phyloP scores from a whole-genome alignment of 176 grass and related monocot species.

The Phoenix roebelenii region DNA sequence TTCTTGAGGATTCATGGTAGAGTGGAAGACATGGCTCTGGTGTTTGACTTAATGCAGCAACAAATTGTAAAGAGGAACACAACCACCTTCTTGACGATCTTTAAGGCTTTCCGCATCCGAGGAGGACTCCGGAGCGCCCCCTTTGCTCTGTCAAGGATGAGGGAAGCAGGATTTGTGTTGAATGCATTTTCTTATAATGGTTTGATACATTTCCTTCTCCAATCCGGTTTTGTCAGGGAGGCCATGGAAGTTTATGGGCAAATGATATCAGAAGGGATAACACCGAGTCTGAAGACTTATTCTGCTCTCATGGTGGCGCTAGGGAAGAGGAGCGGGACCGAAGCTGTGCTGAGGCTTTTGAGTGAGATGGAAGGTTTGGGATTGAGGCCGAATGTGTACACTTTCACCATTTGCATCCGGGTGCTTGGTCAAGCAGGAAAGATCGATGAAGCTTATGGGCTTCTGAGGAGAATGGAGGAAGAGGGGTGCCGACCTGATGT shows the following conservation, averaged over 20 bases:
- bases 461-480: conserved; percentile 56
- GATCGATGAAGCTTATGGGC: conserved; percentile 41
- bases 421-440: conserved; percentile 55
- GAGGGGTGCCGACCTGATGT: conserved; percentile 71
- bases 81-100: conserved; percentile 53
- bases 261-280: conserved; percentile 38
- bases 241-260: conserved; percentile 55
- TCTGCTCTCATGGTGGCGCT: conserved; percentile 66
- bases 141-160: conserved; percentile 47
- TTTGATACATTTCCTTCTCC: conserved; percentile 69
- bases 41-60: conserved; percentile 94
- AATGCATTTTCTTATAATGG: conserved; percentile 77
- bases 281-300: conserved; percentile 66
- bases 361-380: conserved; percentile 60
- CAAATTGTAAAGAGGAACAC: conserved; percentile 61
- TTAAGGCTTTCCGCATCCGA: conserved; percentile 40
- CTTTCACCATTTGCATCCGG: conserved; percentile 88
- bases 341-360: conserved; percentile 53
- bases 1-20: conserved; percentile 49
- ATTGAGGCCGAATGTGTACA: conserved; percentile 80
- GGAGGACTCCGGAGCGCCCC: conserved; percentile 63
- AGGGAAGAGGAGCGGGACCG: conserved; percentile 57
- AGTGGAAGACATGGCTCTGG: conserved; percentile 57
- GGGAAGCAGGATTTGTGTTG: conserved; percentile 43
- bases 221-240: conserved; percentile 46